Evolutionary conservation across 352 stramenopile genomes (phyloP), one percentile per base, ranked within the genome.

Genomic region (Phytophthora nicotianae): DNA sequence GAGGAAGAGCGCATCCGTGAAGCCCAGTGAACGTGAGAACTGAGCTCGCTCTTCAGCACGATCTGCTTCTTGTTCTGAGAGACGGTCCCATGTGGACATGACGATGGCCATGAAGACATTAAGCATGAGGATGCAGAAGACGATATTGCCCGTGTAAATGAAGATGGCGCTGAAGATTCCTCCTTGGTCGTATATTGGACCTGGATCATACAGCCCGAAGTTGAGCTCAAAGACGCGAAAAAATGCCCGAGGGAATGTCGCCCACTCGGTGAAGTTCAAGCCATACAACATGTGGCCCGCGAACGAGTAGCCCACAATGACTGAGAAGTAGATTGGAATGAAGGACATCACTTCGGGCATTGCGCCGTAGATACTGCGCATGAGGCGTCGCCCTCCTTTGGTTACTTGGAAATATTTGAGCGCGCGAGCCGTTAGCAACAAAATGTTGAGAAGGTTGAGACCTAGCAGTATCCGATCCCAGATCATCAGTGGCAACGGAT

Each of bases 21-120:
- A 40, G 1, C 63, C 64, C 10, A 91, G 55, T n/a, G 62, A 49
- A 14, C 62, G 65, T 3, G 81, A 85, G 45, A 68, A 90, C 37
- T 80, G 55, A 5, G 72, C 62, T 17, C 74, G 73, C 50, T 90
- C 81, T 32, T 59, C 62, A 4, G 74, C 68, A 8, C 75, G 79
- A 13, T 85, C 77, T 16, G 66, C 58, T 61, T 90, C 81, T 32
- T 76, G 61, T n/a, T 88, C 81, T 0, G 70, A 74, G 17, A 87
- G 67, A 0, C 79, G 65, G 26, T 90, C 78, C 81, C 81, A 88
- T 23, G 79, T 90, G 38, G 70, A 86, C 79, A 90, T 88, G 47
- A 90, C 78, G 55, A 90, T 90, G 17, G 81, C 81, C 81, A 90
- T 90, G 55, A 90, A 90, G 1, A 90, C 72, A 45, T 90, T 90